A percentile compares a stretch with the other conserved stretches of the same genome.
These are phyloP conservation scores for Penicillium ochrochloron DNA, from an alignment of 495 filamentous ascomycete species.

Conservation along the genomic window DNA sequence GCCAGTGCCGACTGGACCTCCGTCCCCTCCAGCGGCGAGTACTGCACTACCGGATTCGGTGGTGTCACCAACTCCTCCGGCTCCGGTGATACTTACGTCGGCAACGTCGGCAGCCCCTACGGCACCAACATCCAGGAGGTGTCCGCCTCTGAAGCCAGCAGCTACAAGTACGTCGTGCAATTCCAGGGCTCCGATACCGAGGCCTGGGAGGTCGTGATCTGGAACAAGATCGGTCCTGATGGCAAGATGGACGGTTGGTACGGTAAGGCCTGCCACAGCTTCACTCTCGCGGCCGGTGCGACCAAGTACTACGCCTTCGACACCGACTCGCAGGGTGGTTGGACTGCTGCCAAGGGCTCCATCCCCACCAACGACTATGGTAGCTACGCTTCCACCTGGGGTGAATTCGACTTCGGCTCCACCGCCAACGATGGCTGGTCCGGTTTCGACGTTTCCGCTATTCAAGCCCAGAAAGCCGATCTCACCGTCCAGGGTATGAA, in stretches of 20 bases:
- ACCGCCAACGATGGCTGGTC: constrained; percentile 43
- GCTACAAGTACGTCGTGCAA: constrained; percentile 52
- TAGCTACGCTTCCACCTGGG: constrained; percentile 48
- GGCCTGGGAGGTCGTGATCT: constrained; percentile 50
- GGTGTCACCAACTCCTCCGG: constrained; percentile 32
- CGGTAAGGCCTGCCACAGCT: constrained; percentile 42
- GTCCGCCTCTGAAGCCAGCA: constrained; percentile 29
- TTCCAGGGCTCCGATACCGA: constrained; percentile 45
- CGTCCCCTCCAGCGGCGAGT: constrained; percentile 27
- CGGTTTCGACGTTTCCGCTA: constrained; percentile 49
- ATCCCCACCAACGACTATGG: constrained; percentile 39
- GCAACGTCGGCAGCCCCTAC: constrained; percentile 57
- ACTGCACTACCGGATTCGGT: constrained; percentile 39
- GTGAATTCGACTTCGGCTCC: constrained; percentile 48
- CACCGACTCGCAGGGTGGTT: constrained; percentile 48
- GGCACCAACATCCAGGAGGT: constrained; percentile 58
- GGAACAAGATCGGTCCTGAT: constrained; percentile 55
- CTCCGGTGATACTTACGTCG: constrained; percentile 43
- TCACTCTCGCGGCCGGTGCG: constrained; percentile 47
- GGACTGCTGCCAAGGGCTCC: constrained; percentile 37
- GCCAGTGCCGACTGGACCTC: constrained; percentile 29
- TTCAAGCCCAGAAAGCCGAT: constrained; percentile 40
- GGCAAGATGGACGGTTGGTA: constrained; percentile 47
- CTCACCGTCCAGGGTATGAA: constrained; percentile 42
- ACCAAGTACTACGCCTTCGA: constrained; percentile 53